Evolutionary conservation across 2,329 filamentous ascomycete genomes (phyloP), one percentile per base, ranked within the genome.

Genomic region (Fusarium marasasianum): DNA sequence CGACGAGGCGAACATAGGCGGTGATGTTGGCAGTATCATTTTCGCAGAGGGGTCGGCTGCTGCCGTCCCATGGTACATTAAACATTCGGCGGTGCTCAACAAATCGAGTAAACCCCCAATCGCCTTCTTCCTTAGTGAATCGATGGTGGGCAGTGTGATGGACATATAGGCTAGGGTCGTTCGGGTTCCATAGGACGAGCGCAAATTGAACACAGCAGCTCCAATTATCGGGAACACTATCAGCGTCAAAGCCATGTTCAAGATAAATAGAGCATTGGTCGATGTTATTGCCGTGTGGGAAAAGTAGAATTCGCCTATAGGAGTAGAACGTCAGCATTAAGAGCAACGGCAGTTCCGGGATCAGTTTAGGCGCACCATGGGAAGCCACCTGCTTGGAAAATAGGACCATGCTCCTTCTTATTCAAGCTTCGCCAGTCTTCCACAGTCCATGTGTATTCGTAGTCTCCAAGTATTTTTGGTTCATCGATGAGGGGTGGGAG

Each of bases 41-140:
- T 80, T 97, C 94, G 24, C 95, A 89, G 74, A 97, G 87, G 14
- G 93, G 94, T 65, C 93, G 89, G 43, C 83, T 85, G 29, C 86
- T 85, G 29, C 91, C 90, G 65, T 96, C 93, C 89, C 93, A 97
- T 4, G 90, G 88, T 40, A 91, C 86, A 69, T 92, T 92, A 80
- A 98, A 97, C 81, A 98, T 92, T 79, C 91, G 92, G 61, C 94
- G 89, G 56, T 97, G 88, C 81, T 98, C 96, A 18, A 95, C 91
- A 80, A 98, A 99, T 63, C 96, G 88, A n/a, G 96, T 99, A 82
- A 99, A 99, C 3, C 96, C 96, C 96, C 96, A 99, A 79, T 99
- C 96, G 31, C 94, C 95, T 83, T 99, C 96, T 48, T 98, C 96
- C 73, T 93, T 94, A 8, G 95, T 98, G 83, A 98, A 99, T 67